Base-by-base conservation (phyloP, 257 asterid species). In the Verbena officinalis region DNA sequence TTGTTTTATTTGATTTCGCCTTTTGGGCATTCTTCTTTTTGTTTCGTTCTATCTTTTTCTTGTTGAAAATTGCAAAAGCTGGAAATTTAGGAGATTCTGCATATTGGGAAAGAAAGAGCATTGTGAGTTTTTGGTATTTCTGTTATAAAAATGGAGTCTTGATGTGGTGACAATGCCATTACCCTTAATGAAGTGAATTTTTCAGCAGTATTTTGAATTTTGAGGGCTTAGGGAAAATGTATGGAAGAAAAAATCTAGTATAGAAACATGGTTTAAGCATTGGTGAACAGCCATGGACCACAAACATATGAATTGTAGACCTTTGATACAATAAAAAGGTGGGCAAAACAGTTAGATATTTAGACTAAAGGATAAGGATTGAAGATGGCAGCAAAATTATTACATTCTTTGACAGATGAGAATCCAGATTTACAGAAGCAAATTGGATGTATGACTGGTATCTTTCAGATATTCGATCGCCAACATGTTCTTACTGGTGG, bases 401-500 rank as follows among this genome's bases (percentile, higher is more conserved):
- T 88, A 38, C 96, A 86, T 75, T 83, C 98, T 56, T 69, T 91
- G 77, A 81, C 92, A 40, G 96, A 91, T 77, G 98, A 89, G 3
- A 83, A 86, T 48, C 80, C 85, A 27, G 98, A 91, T 68, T 69
- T 91, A 80, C 91, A 89, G 69, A 91, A 85, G 80, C 96, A 91
- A 66, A 84, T 91, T 21, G 96, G 98, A 53, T 91, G 98, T 78
- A 91, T 91, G 95, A 89, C 89, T 1, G 95, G 98, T 43, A 79
- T 91, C 30, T 85, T 89, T 77, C 98, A 91, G 39, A 23, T 89
- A 63, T 91, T 91, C 57, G 96, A 91, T 80, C 95, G 95, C 2
- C 95, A 80, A 12, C 83, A 72, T 57, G 58, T 81, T 34, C 59
- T 86, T 50, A 62, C 89, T 11, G 75, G 84, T 19, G 76, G 83